These are phyloP conservation scores for Cryphonectria japonica DNA, from an alignment of 2,329 filamentous ascomycete genomes.

Conservation along the genomic window DNA sequence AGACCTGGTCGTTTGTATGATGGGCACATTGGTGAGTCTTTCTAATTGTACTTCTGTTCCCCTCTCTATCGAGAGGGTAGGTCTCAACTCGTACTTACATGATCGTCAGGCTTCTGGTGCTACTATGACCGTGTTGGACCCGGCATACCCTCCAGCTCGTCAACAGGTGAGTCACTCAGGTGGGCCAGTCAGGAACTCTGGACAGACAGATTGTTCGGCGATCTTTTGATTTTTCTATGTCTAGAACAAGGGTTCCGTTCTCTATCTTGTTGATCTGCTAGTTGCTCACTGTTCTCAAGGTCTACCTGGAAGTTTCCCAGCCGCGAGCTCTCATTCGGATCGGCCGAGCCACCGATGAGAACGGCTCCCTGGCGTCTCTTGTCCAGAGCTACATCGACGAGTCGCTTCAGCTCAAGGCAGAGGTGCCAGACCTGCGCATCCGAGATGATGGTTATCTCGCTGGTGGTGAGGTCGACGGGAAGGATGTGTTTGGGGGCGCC, in stretches of 20 bases:
- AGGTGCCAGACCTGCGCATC: conserved; percentile 75
- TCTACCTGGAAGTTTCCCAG: conserved; percentile 72
- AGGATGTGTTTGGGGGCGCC: conserved; percentile 58
- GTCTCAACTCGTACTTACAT: background rate
- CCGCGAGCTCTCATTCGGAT: conserved; percentile 73
- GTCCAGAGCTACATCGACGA: conserved; percentile 71
- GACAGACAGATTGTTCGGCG: no score
- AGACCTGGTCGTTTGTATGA: conserved; percentile 67
- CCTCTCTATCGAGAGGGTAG: background rate
- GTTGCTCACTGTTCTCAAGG: conserved; percentile 37
- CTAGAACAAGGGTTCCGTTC: background rate
- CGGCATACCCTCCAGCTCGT: conserved; percentile 77
- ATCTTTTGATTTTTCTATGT: background rate
- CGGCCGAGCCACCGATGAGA: conserved; percentile 71
- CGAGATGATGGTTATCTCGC: conserved; percentile 69
- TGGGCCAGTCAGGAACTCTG: background rate
- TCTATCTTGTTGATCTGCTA: background rate
- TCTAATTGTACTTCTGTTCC: background rate
- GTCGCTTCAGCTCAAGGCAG: conserved; percentile 71
- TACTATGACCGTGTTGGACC: conserved; percentile 73
- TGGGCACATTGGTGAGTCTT: conserved; percentile 60
- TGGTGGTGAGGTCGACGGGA: conserved; percentile 69
- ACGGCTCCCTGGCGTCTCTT: conserved; percentile 53
- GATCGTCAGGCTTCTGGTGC: conserved; percentile 57
- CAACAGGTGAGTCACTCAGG: conserved; percentile 54